phyloP scores from a whole-genome alignment of 2,329 filamentous ascomycete species.

The Allantophomopsis lycopodina region DNA sequence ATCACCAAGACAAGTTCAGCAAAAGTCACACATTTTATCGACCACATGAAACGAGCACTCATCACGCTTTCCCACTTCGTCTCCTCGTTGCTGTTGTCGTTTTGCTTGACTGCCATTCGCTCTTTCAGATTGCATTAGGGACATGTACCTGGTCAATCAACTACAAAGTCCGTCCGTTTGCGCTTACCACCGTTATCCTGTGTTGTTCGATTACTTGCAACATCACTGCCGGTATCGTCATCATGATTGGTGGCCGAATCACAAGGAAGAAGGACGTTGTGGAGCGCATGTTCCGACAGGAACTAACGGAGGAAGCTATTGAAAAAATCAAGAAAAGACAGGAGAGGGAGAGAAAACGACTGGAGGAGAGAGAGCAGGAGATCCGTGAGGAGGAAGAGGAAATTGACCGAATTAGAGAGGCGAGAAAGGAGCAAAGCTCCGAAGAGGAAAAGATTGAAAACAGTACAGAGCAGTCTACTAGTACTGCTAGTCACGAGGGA shows the following conservation, averaged over 20 bases:
- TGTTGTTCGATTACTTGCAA: conserved; percentile 68
- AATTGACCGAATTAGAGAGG: neutral
- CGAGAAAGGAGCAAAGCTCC: neutral
- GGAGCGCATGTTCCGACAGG: conserved; percentile 62
- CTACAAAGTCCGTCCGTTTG: conserved; percentile 54
- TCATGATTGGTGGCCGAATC: conserved; percentile 60
- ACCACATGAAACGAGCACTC: conserved; percentile 72
- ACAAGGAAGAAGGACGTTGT: conserved; percentile 80
- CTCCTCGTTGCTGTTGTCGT: conserved; percentile 67
- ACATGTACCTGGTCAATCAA: conserved; percentile 67
- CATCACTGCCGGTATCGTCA: conserved; percentile 62
- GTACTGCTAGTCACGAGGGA: too few relatives aligned
- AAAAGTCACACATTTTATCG: conserved; percentile 84
- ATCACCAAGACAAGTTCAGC: conserved; percentile 69
- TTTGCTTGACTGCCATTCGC: conserved; percentile 65
- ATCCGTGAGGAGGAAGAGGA: neutral
- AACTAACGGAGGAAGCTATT: conserved; percentile 55
- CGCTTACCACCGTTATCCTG: conserved; percentile 69
- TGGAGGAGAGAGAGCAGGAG: neutral
- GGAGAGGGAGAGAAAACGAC: conserved; percentile 13
- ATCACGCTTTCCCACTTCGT: conserved; percentile 63
- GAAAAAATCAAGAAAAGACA: conserved; percentile 21
- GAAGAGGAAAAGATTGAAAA: too few relatives aligned
- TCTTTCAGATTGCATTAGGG: conserved; percentile 69
- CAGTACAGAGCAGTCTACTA: too few relatives aligned